These are phyloP conservation scores for Rubia yunnanensis DNA, from an alignment of 257 asterid genomes.

Conservation along the genomic window DNA sequence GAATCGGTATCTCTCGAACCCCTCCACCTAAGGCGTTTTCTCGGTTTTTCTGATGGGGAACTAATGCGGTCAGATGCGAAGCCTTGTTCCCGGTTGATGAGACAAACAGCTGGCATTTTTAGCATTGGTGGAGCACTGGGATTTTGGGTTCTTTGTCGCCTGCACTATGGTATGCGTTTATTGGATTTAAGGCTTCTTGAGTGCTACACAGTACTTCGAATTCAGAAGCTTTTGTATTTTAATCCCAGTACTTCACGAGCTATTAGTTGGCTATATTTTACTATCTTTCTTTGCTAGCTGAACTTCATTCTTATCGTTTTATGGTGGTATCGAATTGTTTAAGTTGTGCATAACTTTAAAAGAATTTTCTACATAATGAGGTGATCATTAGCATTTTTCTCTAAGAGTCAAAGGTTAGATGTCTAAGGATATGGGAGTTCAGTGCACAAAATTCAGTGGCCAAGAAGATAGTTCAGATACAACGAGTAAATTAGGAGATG, in stretches of 20 bases:
- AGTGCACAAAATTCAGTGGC: background rate
- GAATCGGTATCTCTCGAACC: too few species aligned
- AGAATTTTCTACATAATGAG: background rate
- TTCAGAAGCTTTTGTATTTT: background rate
- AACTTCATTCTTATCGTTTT: background rate
- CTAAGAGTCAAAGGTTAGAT: background rate
- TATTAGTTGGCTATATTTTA: background rate
- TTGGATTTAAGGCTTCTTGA: background rate
- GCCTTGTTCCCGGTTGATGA: slow-evolving; percentile 73
- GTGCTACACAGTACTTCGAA: background rate
- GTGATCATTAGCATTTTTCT: background rate
- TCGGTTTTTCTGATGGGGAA: slow-evolving; percentile 81
- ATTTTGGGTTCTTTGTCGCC: slow-evolving; percentile 84
- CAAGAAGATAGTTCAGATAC: background rate
- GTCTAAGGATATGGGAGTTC: background rate
- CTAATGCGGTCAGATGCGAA: slow-evolving; percentile 84
- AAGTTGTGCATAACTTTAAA: background rate
- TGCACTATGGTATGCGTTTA: slow-evolving; percentile 58
- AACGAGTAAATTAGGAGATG: background rate
- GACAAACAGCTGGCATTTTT: slow-evolving; percentile 80
- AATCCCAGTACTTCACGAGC: background rate
- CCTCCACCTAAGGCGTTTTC: slow-evolving; percentile 72
- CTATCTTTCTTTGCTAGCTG: background rate
- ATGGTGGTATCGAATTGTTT: background rate
- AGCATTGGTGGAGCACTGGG: slow-evolving; percentile 78